Evolutionary conservation across 345 rosid genomes (phyloP), one percentile per base, ranked within the genome.

Genomic region (Aurinia saxatilis): DNA sequence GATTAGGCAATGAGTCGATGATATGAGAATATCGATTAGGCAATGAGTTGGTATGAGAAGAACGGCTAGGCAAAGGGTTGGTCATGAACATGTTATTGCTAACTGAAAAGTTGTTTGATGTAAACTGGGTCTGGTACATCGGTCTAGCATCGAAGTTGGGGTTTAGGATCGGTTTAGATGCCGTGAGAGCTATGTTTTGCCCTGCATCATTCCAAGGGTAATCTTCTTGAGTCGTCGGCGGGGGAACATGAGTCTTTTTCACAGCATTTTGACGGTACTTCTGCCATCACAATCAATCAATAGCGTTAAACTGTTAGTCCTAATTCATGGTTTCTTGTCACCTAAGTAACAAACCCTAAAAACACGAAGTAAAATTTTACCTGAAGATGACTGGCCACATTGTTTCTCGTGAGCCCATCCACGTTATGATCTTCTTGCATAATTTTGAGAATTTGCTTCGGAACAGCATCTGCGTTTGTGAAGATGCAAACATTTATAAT

Each of bases 381-480:
- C 64, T 70, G 69, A 39, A 70, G 74, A 55, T 70, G 68, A 33
- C 69, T 63, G 7, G 64, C 69, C 5, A 70, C 52, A 16, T 55
- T 55, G 38, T 40, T 40, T 47, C 65, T 47, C 12, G 38, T 38
- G 47, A 70, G 58, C 33, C 74, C 63, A 15, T 27, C 16, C 0
- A 63, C 64, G 11, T 56, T 27, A 52, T 19, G 10, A 1, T 55
- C 58, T 12, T 63, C 57, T 47, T 54, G 44, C 68, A 70, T 70
- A 3, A 0, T 13, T 62, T 56, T 70, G 9, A 63, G 69, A 62
- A 70, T 63, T 21, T 21, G 6, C 59, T 55, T 63, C 4, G 74
- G 74, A 15, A 4, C 6, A 23, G 58, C 68, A 1, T 56, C 74
- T 63, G 58, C 50, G 1, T 36, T 48, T 3, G n/a, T n/a, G n/a